phyloP scores from a whole-genome alignment of 352 stramenopile genomes.

The Phytophthora pluvialis region DNA sequence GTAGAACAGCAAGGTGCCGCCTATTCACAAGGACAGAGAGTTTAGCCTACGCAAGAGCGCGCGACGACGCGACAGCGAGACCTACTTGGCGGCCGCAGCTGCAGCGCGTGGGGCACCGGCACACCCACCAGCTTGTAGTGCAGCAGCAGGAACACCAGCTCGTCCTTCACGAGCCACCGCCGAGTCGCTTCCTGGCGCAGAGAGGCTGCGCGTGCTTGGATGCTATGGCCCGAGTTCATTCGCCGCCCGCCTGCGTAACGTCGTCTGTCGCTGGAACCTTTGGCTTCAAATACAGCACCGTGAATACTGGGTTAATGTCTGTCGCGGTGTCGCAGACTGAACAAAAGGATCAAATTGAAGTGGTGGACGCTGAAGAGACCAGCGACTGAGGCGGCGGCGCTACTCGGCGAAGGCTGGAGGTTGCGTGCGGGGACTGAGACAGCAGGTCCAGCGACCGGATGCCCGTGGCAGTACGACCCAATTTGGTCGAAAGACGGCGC shows the following conservation, averaged over 20 bases:
- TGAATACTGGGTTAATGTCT: conserved; percentile 12
- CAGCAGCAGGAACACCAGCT: conserved; percentile 76
- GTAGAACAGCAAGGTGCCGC: conserved; percentile 77
- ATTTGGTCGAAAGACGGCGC: too few relatives aligned
- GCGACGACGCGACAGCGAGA: conserved; percentile 13
- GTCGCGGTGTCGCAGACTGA: conserved; percentile 22
- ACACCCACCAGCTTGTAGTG: conserved; percentile 54
- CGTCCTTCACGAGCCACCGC: conserved; percentile 87
- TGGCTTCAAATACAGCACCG: conserved; percentile 36
- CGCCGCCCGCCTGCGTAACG: conserved; percentile 23
- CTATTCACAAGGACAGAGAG: conserved; percentile 31
- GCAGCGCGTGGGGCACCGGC: conserved; percentile 49
- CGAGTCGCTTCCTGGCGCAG: conserved; percentile 53
- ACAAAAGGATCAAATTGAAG: not conserved
- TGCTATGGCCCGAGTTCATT: conserved; percentile 35
- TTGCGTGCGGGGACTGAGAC: too few relatives aligned
- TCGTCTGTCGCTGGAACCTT: conserved; percentile 27
- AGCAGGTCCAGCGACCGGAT: too few relatives aligned
- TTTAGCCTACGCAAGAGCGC: not conserved
- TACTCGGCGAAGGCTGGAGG: too few relatives aligned
- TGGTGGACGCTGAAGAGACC: too few relatives aligned
- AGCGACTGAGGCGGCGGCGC: too few relatives aligned
- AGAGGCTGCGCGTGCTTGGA: conserved; percentile 41
- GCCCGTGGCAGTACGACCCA: too few relatives aligned
- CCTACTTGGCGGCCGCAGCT: conserved; percentile 67